Conservation (phyloP, 2,329 filamentous ascomycete genomes). For the Alternaria burnsii region DNA sequence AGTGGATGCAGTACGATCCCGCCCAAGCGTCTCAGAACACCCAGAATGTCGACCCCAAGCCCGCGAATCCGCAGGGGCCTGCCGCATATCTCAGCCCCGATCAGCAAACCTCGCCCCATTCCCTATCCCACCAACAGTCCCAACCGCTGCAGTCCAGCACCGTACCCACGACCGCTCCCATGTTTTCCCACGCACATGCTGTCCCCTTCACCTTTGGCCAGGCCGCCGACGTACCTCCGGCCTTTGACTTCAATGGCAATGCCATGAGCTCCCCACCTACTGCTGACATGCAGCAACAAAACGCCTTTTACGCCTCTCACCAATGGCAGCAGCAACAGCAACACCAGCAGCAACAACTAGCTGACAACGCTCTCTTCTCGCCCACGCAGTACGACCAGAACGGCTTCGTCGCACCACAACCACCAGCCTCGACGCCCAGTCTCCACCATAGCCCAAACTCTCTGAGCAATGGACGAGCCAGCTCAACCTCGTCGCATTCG, state of each 20-base stretch:
- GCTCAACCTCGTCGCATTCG: slow-evolving; percentile 62
- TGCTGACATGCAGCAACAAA: slow-evolving; percentile 35
- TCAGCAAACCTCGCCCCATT: slow-evolving; percentile 38
- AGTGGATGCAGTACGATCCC: slow-evolving; percentile 60
- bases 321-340: slow-evolving; percentile 45
- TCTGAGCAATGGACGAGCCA: slow-evolving; percentile 42
- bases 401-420: slow-evolving; percentile 28
- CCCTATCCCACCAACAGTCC: slow-evolving; percentile 38
- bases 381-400: slow-evolving; percentile 39
- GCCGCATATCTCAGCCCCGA: slow-evolving; percentile 38
- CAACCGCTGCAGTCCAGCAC: slow-evolving; percentile 31
- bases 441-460: slow-evolving; percentile 51
- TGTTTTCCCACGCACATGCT: slow-evolving; percentile 29
- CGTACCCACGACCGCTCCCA: slow-evolving; percentile 35
- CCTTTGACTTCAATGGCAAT: slow-evolving; percentile 46
- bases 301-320: slow-evolving; percentile 42
- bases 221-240: slow-evolving; percentile 38
- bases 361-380: slow-evolving; percentile 39
- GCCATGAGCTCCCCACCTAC: slow-evolving; percentile 44
- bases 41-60: slow-evolving; percentile 31
- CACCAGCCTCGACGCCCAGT: slow-evolving; percentile 47
- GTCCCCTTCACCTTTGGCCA: slow-evolving; percentile 48
- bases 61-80: slow-evolving; percentile 37
- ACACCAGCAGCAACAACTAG: slow-evolving; percentile 33
- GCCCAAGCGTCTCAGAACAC: slow-evolving; percentile 44